These are phyloP conservation scores for Tricladium varicosporioides DNA, from an alignment of 2,329 filamentous ascomycete genomes.

Conservation along the genomic window DNA sequence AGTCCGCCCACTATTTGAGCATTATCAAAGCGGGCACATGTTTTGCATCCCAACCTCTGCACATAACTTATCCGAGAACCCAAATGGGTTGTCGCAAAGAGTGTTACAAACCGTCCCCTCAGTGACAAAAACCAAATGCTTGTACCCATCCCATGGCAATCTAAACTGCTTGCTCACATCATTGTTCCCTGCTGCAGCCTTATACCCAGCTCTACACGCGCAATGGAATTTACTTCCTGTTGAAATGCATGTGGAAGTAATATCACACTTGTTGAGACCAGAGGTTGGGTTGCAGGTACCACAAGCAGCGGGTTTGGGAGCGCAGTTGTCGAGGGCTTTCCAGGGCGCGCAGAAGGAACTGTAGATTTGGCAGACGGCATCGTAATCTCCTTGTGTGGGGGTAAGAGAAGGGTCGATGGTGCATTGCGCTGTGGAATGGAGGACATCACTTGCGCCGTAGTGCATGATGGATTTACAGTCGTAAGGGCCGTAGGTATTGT, in stretches of 20 bases:
- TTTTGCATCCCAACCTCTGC: background rate
- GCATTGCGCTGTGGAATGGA: background rate
- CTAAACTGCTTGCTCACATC: slow-evolving; percentile 1
- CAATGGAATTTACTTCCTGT: slow-evolving; percentile 3
- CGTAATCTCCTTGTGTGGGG: background rate
- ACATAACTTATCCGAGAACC: slow-evolving; percentile 1
- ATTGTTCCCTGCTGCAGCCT: background rate
- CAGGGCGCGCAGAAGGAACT: background rate
- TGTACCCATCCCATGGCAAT: slow-evolving; percentile 1
- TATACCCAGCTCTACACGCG: slow-evolving; percentile 1
- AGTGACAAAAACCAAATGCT: background rate
- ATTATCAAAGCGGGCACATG: background rate
- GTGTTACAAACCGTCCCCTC: background rate
- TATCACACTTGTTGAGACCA: slow-evolving; percentile 5
- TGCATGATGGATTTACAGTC: slow-evolving; percentile 5
- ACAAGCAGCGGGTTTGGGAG: background rate
- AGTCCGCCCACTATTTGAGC: too few relatives aligned
- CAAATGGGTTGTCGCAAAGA: background rate
- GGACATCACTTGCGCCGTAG: background rate
- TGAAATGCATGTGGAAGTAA: slow-evolving; percentile 2
- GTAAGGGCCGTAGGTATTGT: slow-evolving; percentile 2
- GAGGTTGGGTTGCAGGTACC: slow-evolving; percentile 1
- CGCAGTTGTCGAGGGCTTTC: slow-evolving; percentile 1
- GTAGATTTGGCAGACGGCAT: slow-evolving; percentile 3
- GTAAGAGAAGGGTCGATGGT: background rate